A percentile compares a stretch with the other conserved stretches of the same genome.
These are phyloP conservation scores for Rhynchosporium agropyri DNA, from an alignment of 2,329 filamentous ascomycete genomes.

Conservation along the genomic window DNA sequence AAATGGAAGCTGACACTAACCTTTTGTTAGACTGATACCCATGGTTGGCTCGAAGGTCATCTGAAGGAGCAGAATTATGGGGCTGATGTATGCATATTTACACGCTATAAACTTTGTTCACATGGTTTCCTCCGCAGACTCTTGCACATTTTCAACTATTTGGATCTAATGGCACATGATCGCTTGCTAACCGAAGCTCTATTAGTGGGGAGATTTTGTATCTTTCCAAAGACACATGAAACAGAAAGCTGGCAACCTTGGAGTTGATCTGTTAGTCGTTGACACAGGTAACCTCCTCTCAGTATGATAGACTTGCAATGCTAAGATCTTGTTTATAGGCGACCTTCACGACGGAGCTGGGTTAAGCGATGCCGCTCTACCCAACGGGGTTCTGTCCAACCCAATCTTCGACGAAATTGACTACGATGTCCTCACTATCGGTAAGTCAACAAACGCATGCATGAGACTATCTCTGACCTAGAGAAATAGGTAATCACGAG, in stretches of 20 bases:
- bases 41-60: slow-evolving; percentile 89
- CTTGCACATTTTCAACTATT: not conserved
- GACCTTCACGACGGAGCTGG: slow-evolving; percentile 92
- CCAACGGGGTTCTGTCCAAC: slow-evolving; percentile 84
- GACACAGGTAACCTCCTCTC: slow-evolving; percentile 69
- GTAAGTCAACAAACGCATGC: slow-evolving; percentile 7
- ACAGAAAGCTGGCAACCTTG: slow-evolving; percentile 73
- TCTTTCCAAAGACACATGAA: slow-evolving; percentile 85
- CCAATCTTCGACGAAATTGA: slow-evolving; percentile 80
- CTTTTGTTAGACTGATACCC: slow-evolving; percentile 34
- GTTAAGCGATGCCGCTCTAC: slow-evolving; percentile 84
- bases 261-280: slow-evolving; percentile 79
- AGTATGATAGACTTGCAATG: not conserved
- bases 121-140: not conserved
- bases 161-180: not conserved
- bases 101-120: not conserved
- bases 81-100: slow-evolving; percentile 59
- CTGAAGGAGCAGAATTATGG: slow-evolving; percentile 87
- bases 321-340: slow-evolving; percentile 21
- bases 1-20: slow-evolving; percentile 11
- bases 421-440: slow-evolving; percentile 81
- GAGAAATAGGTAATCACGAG: slow-evolving; percentile 73
- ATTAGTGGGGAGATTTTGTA: slow-evolving; percentile 85
- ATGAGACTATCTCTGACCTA: slow-evolving; percentile 1
- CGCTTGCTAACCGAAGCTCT: not conserved